phyloP scores from a whole-genome alignment of 441 rosid genomes.

The Eruca vesicaria region DNA sequence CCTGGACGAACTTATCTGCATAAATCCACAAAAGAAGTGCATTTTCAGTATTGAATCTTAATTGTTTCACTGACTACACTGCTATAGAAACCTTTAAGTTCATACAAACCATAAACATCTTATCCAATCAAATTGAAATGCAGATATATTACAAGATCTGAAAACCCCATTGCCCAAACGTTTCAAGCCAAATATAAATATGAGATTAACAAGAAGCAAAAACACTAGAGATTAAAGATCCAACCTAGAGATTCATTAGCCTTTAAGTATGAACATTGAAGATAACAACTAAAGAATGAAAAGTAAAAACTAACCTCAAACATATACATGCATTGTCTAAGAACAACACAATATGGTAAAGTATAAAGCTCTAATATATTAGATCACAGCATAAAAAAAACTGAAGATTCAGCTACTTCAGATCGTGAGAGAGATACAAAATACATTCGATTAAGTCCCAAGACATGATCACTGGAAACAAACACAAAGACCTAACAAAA shows the following conservation, averaged over 20 bases:
- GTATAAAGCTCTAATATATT: not conserved
- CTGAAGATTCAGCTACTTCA: not conserved
- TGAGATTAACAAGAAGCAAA: not conserved
- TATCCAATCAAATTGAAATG: not conserved
- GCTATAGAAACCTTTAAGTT: constrained; percentile 7
- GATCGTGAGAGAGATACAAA: constrained; percentile 15
- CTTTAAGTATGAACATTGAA: not conserved
- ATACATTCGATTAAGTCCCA: constrained; percentile 1
- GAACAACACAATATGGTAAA: constrained; percentile 5
- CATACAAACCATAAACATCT: constrained; percentile 24
- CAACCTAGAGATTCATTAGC: not conserved
- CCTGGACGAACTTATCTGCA: constrained; percentile 1
- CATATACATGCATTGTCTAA: constrained; percentile 22
- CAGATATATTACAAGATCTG: constrained; percentile 18
- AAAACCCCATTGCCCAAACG: not conserved
- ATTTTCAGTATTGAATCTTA: not conserved
- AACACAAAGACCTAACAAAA: too few relatives aligned
- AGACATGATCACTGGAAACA: constrained; percentile 32
- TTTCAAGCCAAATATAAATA: not conserved
- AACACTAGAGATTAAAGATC: not conserved
- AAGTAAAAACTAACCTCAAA: constrained; percentile 1
- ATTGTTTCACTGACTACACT: not conserved
- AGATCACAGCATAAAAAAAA: constrained; percentile 27
- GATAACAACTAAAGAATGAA: not conserved
- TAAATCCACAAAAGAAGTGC: not conserved